Evolutionary conservation across 2,329 filamentous ascomycete genomes (phyloP).

Genomic region (Aspergillus caelatus): DNA sequence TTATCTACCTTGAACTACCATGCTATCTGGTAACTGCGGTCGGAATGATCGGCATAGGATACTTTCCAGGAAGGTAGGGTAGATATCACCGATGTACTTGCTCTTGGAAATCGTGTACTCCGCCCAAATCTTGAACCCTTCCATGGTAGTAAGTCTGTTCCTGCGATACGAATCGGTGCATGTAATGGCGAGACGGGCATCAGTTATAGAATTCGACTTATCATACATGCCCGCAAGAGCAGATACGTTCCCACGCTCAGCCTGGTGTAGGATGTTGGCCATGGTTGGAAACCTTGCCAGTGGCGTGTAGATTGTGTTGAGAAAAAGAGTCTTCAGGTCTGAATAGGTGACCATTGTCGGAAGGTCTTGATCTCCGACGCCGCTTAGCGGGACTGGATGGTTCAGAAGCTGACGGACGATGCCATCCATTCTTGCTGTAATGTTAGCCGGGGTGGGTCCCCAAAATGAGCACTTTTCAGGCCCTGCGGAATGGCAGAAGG

Average conservation of each 20-base stretch:
- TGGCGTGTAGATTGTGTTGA: slow-evolving; percentile 51
- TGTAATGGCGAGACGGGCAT: slow-evolving; percentile 20
- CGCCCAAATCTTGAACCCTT: slow-evolving; percentile 36
- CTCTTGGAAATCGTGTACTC: slow-evolving; percentile 40
- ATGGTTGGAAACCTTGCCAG: slow-evolving; percentile 43
- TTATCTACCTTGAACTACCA: slow-evolving; percentile 16
- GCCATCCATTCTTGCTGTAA: slow-evolving; percentile 50
- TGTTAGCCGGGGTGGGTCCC: slow-evolving; percentile 21
- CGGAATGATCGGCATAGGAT: slow-evolving; percentile 19
- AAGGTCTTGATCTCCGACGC: slow-evolving; percentile 25
- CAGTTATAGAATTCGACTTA: slow-evolving; percentile 14
- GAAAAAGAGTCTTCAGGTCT: slow-evolving; percentile 49
- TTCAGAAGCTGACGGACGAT: slow-evolving; percentile 32
- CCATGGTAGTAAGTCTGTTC: slow-evolving; percentile 37
- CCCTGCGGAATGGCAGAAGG: slow-evolving; percentile 57
- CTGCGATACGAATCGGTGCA: slow-evolving; percentile 27
- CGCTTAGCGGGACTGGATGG: slow-evolving; percentile 8
- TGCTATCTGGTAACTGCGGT: slow-evolving; percentile 19
- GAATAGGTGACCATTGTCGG: slow-evolving; percentile 57
- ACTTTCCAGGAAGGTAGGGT: slow-evolving; percentile 33
- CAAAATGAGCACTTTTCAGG: slow-evolving; percentile 21
- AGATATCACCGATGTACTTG: slow-evolving; percentile 39
- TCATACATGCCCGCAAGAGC: slow-evolving; percentile 12
- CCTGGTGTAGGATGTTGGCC: slow-evolving; percentile 45
- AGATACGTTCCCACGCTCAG: slow-evolving; percentile 15